Evolutionary conservation across 352 stramenopile genomes (phyloP).

Genomic region (Elongisporangium senticosum): DNA sequence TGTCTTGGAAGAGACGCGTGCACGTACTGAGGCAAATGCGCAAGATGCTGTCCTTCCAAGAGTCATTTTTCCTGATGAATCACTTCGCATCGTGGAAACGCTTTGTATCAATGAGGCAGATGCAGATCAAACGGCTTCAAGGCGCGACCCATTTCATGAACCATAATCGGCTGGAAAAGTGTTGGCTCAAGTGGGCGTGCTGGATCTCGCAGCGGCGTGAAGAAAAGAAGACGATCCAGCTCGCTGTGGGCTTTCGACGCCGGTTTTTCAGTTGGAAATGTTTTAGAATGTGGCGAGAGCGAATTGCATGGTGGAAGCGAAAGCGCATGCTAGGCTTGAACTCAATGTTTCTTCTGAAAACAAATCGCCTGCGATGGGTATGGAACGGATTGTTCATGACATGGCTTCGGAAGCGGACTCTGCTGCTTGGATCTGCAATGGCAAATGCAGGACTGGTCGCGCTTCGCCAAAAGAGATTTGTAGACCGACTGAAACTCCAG

Average conservation of each 20-base stretch:
- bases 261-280: slow-evolving; percentile 31
- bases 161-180: slow-evolving; percentile 12
- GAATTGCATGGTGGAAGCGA: slow-evolving; percentile 11
- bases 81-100: slow-evolving; percentile 50
- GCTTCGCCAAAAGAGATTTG: not conserved
- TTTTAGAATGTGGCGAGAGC: slow-evolving; percentile 25
- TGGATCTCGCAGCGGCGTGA: slow-evolving; percentile 14
- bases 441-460: slow-evolving; percentile 6
- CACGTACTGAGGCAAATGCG: slow-evolving; percentile 30
- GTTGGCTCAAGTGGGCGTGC: slow-evolving; percentile 28
- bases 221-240: slow-evolving; percentile 20
- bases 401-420: not conserved
- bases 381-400: not conserved
- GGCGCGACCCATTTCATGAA: slow-evolving; percentile 25
- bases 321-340: slow-evolving; percentile 9
- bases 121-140: slow-evolving; percentile 20
- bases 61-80: slow-evolving; percentile 20
- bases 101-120: slow-evolving; percentile 14
- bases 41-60: slow-evolving; percentile 29
- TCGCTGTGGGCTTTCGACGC: slow-evolving; percentile 27
- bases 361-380: not conserved
- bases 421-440: slow-evolving; percentile 5
- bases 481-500: not conserved
- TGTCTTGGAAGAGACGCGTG: slow-evolving; percentile 17
- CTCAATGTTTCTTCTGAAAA: not conserved